Evolutionary conservation across 1,284 basidiomycete genomes (phyloP).

Genomic region (Apiotrichum sp.): DNA sequence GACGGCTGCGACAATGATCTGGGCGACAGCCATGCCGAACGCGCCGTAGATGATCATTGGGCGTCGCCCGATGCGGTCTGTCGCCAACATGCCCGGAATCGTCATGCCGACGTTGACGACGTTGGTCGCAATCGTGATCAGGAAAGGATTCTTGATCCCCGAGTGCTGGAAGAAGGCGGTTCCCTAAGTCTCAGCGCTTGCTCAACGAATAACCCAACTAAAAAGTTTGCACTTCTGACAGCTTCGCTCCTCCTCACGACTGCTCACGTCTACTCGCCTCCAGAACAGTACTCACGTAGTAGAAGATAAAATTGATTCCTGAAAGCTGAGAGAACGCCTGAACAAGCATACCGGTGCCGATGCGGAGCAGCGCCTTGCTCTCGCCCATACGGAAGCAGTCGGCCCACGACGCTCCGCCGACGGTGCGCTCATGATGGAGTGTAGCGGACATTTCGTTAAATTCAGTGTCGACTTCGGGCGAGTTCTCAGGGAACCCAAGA

Average conservation of each 20-base stretch:
- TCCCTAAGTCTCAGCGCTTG: background rate
- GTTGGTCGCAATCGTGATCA: constrained; percentile 42
- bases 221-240: too few species aligned
- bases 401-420: constrained; percentile 23
- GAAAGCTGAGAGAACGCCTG: constrained; percentile 45
- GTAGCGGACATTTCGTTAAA: constrained; percentile 54
- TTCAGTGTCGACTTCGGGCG: constrained; percentile 45
- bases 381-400: constrained; percentile 46
- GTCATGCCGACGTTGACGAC: constrained; percentile 42
- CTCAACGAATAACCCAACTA: too few species aligned
- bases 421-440: constrained; percentile 23
- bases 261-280: too few species aligned
- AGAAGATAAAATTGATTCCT: constrained; percentile 29
- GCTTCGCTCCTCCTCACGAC: too few species aligned
- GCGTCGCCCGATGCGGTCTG: constrained; percentile 58
- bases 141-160: constrained; percentile 31
- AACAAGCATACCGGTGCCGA: constrained; percentile 36
- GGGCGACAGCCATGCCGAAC: constrained; percentile 63
- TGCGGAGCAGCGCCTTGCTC: constrained; percentile 44
- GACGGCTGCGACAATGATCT: constrained; percentile 59
- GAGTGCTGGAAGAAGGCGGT: constrained; percentile 14
- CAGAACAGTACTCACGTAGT: constrained; percentile 11
- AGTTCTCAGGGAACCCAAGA: constrained; percentile 50
- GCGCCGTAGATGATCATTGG: constrained; percentile 65
- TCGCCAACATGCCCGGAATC: constrained; percentile 27